A percentile compares a stretch with the other conserved stretches of the same genome.
Evolutionary conservation across 2,329 filamentous ascomycete genomes (phyloP).

Genomic region (Colletotrichum costaricense): DNA sequence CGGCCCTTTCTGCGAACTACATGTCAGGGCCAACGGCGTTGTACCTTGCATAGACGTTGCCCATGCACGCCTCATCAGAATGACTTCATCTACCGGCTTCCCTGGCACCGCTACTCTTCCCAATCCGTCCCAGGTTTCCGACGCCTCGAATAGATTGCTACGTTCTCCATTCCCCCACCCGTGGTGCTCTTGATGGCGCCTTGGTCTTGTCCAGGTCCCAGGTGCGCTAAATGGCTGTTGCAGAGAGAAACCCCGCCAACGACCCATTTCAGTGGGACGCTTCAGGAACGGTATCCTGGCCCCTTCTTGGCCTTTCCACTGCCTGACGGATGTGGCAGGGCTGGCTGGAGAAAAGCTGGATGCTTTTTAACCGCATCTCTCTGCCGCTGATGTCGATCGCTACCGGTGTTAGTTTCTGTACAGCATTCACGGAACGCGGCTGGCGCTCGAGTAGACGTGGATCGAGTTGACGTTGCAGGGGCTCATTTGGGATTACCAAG

Average conservation of each 20-base stretch:
- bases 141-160: slow-evolving; percentile 35
- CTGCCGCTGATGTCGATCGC: slow-evolving; percentile 8
- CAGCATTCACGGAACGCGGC: neutral
- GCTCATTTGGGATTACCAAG: neutral
- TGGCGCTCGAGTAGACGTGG: neutral
- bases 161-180: slow-evolving; percentile 22
- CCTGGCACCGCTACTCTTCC: neutral
- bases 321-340: slow-evolving; percentile 17
- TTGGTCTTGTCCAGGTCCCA: neutral
- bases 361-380: neutral
- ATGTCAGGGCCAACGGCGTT: neutral
- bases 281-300: slow-evolving; percentile 28
- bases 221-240: slow-evolving; percentile 16
- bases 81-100: slow-evolving; percentile 22
- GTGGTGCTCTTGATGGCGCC: slow-evolving; percentile 8
- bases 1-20: neutral
- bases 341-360: slow-evolving; percentile 5
- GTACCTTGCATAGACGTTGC: slow-evolving; percentile 17
- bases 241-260: slow-evolving; percentile 15
- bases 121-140: slow-evolving; percentile 32
- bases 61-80: slow-evolving; percentile 13
- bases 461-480: neutral
- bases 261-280: slow-evolving; percentile 32
- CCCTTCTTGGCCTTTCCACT: slow-evolving; percentile 3
- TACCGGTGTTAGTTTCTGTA: neutral